Conservation (phyloP, 768 basidiomycete genomes). For the Panaeolus papilionaceus region DNA sequence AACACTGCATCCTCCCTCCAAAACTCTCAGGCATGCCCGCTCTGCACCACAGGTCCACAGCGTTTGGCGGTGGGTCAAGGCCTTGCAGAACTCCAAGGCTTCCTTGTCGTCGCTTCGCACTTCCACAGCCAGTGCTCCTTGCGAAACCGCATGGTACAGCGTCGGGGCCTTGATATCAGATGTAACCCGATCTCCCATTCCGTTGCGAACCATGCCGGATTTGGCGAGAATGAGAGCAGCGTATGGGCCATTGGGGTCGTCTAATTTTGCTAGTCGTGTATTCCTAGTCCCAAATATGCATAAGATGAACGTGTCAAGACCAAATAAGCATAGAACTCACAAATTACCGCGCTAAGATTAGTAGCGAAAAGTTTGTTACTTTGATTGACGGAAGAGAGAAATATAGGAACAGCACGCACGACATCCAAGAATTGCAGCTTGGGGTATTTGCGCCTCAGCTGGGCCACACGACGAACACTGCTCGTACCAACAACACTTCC, state of each 20-base stretch:
- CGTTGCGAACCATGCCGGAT: conserved; percentile 87
- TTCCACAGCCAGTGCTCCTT: conserved; percentile 92
- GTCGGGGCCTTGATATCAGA: conserved; percentile 75
- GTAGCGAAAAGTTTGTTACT: neutral
- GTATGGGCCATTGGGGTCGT: conserved; percentile 80
- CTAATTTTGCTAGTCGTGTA: conserved; percentile 91
- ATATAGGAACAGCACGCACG: conserved; percentile 55
- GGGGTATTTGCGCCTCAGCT: conserved; percentile 81
- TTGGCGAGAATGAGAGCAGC: conserved; percentile 92
- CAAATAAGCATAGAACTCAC: conserved; percentile 49
- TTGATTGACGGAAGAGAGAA: neutral
- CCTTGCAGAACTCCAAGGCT: conserved; percentile 66
- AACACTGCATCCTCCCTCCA: conserved; percentile 98
- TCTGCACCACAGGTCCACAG: conserved; percentile 84
- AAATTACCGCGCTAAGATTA: conserved; percentile 78
- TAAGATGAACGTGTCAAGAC: conserved; percentile 4
- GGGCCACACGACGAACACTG: conserved; percentile 91
- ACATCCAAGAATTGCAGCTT: conserved; percentile 84
- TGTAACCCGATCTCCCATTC: conserved; percentile 77
- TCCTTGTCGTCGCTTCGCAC: conserved; percentile 71
- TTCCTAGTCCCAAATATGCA: conserved; percentile 54
- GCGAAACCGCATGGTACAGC: conserved; percentile 90
- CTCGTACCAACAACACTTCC: conserved; percentile 96
- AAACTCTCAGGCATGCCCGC: conserved; percentile 82
- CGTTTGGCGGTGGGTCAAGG: conserved; percentile 78